Percentiles rank a stretch among this genome's conserved stretches.
These are phyloP conservation scores for Jamesozyma hellenica DNA, from an alignment of 805 yeast genomes.

Conservation along the genomic window DNA sequence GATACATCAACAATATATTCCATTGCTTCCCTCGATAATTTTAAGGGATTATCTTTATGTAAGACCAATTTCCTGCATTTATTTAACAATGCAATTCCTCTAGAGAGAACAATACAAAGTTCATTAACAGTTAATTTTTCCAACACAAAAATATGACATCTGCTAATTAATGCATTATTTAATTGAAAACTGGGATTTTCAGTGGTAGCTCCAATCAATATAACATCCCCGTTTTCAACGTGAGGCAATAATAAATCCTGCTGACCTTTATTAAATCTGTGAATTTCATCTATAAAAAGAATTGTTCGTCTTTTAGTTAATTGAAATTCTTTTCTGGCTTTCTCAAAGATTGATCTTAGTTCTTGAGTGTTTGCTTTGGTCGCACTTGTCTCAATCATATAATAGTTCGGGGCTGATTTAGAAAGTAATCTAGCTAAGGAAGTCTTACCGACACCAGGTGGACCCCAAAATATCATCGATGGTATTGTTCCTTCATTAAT, in stretches of 20 bases:
- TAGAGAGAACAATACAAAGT: constrained; percentile 39
- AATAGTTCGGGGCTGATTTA: constrained; percentile 21
- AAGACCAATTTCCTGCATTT: constrained; percentile 46
- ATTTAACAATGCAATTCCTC: constrained; percentile 53
- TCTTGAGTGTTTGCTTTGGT: constrained; percentile 53
- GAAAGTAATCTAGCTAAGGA: constrained; percentile 56
- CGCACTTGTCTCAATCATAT: constrained; percentile 77
- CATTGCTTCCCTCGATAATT: constrained; percentile 46
- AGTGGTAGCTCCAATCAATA: constrained; percentile 91
- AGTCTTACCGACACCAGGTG: constrained; percentile 90
- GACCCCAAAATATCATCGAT: constrained; percentile 87
- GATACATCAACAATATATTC: constrained; percentile 63
- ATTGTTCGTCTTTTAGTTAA: constrained; percentile 47
- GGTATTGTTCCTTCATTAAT: constrained; percentile 57
- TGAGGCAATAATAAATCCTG: constrained; percentile 81
- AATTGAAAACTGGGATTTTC: constrained; percentile 85
- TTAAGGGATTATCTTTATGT: constrained; percentile 32
- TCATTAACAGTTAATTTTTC: constrained; percentile 43
- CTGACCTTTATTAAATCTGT: constrained; percentile 74
- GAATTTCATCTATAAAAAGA: constrained; percentile 87
- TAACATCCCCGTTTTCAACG: constrained; percentile 74
- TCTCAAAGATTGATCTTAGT: constrained; percentile 48
- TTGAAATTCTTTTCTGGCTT: constrained; percentile 28
- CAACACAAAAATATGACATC: constrained; percentile 74
- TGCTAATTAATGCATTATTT: constrained; percentile 69